Base-by-base conservation (phyloP, 2,329 filamentous ascomycete species). In the Epicoccum nigrum region DNA sequence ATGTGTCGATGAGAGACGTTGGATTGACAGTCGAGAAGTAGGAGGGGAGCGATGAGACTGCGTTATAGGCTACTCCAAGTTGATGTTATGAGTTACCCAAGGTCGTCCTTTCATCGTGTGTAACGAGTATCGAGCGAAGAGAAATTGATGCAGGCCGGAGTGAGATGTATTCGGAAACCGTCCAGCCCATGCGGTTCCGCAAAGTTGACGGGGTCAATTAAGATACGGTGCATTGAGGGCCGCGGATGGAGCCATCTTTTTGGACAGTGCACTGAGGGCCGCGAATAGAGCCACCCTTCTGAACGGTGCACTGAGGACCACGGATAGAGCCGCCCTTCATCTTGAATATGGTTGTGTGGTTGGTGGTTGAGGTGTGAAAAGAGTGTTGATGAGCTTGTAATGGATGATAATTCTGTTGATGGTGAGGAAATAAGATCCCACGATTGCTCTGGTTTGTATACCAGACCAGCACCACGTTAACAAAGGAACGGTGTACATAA, bases 371-470 rank as follows among this genome's bases (percentile, higher is more conserved):
- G 32, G 44, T 52, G 37, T 28, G 41, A 23, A 51, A 55, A 52
- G 50, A 42, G 30, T 60, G 54, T 47, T 48, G 21, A 37, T 38
- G 40, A 48, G 45, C 7, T 52, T 53, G 44, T 59, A 59, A 62
- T 50, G 61, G 63, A 39, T 54, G 64, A 43, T 40, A 46, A 51
- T 54, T 58, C 45, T 58, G 51, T 30, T 58, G 55, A 9, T 51
- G 51, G 31, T 48, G 48, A 34, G 16, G 45, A 40, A 21, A 19
- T 9, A 16, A 11, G 19, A 23, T 32, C 16, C 17, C 34, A 9
- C 27, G 20, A 27, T 5, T 6, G 8, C 4, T 2, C 13, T 16
- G 17, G 13, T 32, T 42, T 42, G 32, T 42, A 42, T 7, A 15
- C 4, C 8, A 23, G 21, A 23, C 21, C 21, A 8, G 8, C 8